Percentiles rank a stretch among this genome's conserved stretches.
Evolutionary conservation across 176 grass and related monocot genomes (phyloP).

Genomic region (Lolium multiflorum): DNA sequence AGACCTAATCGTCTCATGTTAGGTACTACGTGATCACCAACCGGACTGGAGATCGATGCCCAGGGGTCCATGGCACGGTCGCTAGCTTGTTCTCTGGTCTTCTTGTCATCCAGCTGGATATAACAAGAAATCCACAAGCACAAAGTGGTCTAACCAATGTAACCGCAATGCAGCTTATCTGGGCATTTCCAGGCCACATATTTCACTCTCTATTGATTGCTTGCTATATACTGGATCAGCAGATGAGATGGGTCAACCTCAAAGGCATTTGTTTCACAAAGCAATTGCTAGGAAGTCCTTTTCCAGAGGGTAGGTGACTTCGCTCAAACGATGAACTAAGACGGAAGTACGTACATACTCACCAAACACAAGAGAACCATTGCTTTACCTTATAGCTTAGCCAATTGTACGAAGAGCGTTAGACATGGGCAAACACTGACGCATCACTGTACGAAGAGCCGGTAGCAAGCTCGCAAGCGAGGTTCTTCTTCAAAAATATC

Average conservation of each 20-base stretch:
- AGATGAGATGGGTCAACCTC: slow-evolving; percentile 7
- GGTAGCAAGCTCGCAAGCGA: neutral
- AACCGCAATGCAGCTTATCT: neutral
- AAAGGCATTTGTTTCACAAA: neutral
- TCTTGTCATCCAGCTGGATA: neutral
- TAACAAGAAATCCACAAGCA: neutral
- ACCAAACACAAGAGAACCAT: neutral
- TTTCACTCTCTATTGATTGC: neutral
- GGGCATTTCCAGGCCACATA: neutral
- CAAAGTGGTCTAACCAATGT: neutral
- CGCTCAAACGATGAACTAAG: neutral
- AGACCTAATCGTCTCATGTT: slow-evolving; percentile 35
- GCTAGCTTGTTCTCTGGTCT: slow-evolving; percentile 29
- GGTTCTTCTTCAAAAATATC: too few species aligned
- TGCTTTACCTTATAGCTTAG: neutral
- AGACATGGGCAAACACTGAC: neutral
- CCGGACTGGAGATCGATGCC: slow-evolving; percentile 24
- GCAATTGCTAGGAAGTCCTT: neutral
- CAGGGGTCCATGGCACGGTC: neutral
- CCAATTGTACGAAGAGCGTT: neutral
- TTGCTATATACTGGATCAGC: neutral
- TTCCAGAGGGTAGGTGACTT: slow-evolving; percentile 29
- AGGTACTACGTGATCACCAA: slow-evolving; percentile 49
- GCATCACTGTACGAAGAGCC: neutral
- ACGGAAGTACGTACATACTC: slow-evolving; percentile 1